These are phyloP conservation scores for Aspergillus pseudoglaucus DNA, from an alignment of 2,329 filamentous ascomycete genomes.

Conservation along the genomic window DNA sequence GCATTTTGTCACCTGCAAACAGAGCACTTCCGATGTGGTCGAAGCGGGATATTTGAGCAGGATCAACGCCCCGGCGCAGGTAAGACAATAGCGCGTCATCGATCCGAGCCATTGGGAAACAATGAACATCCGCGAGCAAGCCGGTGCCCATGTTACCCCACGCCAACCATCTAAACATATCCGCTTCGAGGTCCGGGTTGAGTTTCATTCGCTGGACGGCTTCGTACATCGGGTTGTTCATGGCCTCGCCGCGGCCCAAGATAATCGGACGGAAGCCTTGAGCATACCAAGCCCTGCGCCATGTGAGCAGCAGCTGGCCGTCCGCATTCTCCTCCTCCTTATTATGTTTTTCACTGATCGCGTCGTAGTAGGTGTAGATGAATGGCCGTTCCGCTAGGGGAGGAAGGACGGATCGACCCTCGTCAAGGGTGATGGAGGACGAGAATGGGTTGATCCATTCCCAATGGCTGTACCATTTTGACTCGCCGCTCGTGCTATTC, in stretches of 20 bases:
- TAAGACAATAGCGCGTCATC: slow-evolving; percentile 66
- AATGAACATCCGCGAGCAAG: slow-evolving; percentile 68
- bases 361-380: slow-evolving; percentile 89
- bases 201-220: slow-evolving; percentile 57
- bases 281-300: slow-evolving; percentile 93
- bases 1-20: slow-evolving; percentile 62
- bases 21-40: slow-evolving; percentile 64
- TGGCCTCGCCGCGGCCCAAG: slow-evolving; percentile 70
- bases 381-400: slow-evolving; percentile 62
- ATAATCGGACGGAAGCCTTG: slow-evolving; percentile 84
- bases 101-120: slow-evolving; percentile 74
- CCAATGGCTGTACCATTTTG: slow-evolving; percentile 82
- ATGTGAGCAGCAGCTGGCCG: slow-evolving; percentile 71
- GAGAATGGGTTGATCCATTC: slow-evolving; percentile 90
- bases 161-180: slow-evolving; percentile 79
- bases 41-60: slow-evolving; percentile 63
- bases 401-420: slow-evolving; percentile 76
- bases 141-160: slow-evolving; percentile 90
- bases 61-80: slow-evolving; percentile 69
- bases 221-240: slow-evolving; percentile 72
- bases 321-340: slow-evolving; percentile 64
- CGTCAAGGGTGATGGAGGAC: slow-evolving; percentile 68
- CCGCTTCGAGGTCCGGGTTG: slow-evolving; percentile 56
- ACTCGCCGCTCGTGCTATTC: slow-evolving; percentile 71
- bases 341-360: slow-evolving; percentile 54